Evolutionary conservation across 2,329 filamentous ascomycete species (phyloP).

Genomic region (Fusarium avenaceum): DNA sequence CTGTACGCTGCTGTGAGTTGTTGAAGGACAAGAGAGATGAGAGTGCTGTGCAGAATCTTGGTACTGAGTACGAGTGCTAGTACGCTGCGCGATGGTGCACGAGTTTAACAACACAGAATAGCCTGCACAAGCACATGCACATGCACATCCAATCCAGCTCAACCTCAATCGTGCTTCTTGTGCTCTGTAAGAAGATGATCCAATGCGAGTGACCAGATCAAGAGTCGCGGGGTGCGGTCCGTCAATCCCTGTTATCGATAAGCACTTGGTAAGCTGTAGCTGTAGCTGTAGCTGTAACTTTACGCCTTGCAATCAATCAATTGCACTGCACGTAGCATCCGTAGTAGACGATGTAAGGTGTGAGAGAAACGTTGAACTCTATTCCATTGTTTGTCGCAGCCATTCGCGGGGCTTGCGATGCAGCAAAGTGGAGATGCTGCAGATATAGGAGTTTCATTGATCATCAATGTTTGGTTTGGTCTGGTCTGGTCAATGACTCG

Average conservation of each 20-base stretch:
- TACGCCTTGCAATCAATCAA: neutral
- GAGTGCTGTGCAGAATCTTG: constrained; percentile 18
- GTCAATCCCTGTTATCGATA: constrained; percentile 38
- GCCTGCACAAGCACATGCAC: neutral
- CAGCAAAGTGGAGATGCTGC: neutral
- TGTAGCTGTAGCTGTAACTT: neutral
- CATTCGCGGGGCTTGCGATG: neutral
- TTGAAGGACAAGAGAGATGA: neutral
- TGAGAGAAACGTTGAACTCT: neutral
- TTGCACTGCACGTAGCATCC: neutral
- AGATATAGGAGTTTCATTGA: neutral
- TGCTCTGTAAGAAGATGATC: neutral
- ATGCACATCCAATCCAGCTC: constrained; percentile 10
- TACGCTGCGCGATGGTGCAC: constrained; percentile 25
- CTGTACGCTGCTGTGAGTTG: neutral
- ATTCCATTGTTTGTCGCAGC: neutral
- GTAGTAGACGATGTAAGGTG: neutral
- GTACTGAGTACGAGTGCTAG: neutral
- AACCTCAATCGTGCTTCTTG: constrained; percentile 23
- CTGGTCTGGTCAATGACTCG: neutral
- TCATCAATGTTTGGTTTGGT: neutral
- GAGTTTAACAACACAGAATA: constrained; percentile 5
- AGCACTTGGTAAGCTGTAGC: constrained; percentile 4
- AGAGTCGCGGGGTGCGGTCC: constrained; percentile 38
- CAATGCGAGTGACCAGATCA: constrained; percentile 28